A percentile compares a stretch with the other conserved stretches of the same genome.
Evolutionary conservation across 2,329 filamentous ascomycete species (phyloP).

Genomic region (Epichloe uncinata): DNA sequence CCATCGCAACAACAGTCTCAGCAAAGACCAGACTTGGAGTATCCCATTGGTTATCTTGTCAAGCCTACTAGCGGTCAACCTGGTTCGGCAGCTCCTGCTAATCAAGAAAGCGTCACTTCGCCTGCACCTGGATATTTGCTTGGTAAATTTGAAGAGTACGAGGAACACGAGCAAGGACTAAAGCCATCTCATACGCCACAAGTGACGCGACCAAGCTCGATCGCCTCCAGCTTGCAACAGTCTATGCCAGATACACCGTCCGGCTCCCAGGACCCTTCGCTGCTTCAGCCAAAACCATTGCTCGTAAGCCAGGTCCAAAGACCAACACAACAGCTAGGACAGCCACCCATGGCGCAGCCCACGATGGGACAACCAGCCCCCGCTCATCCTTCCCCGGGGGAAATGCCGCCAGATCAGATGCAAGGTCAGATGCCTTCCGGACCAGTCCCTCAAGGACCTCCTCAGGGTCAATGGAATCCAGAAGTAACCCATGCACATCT

Average conservation of each 20-base stretch:
- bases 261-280: not conserved
- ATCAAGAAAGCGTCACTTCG: not conserved
- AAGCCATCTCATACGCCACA: not conserved
- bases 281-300: slow-evolving; percentile 1
- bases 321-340: not conserved
- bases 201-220: not conserved
- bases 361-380: too few relatives aligned
- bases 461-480: not conserved
- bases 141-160: slow-evolving; percentile 9
- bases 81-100: not conserved
- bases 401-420: too few relatives aligned
- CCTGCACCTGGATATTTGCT: slow-evolving; percentile 5
- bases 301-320: not conserved
- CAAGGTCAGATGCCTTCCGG: not conserved
- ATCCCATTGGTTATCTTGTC: slow-evolving; percentile 5
- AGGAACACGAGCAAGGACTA: slow-evolving; percentile 4
- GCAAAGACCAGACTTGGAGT: not conserved
- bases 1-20: not conserved
- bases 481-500: not conserved
- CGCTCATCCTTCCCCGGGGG: too few relatives aligned
- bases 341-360: not conserved
- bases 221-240: slow-evolving; percentile 1
- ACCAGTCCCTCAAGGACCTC: not conserved
- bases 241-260: not conserved
- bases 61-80: not conserved